phyloP scores from a whole-genome alignment of 2,329 filamentous ascomycete genomes.

The Cladosporium colombiae region DNA sequence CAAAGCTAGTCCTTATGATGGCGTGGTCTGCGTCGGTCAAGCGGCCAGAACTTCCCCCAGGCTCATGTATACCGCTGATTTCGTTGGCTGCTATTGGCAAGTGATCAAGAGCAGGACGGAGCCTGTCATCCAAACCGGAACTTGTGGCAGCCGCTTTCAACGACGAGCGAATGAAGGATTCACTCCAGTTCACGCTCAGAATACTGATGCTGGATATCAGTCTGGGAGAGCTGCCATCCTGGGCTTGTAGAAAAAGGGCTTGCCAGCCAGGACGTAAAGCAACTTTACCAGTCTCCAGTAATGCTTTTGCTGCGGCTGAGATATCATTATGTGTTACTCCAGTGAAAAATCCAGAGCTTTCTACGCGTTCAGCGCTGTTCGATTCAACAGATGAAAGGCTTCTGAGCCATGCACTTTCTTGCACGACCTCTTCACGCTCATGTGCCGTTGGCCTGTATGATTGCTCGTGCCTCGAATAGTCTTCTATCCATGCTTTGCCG shows the following conservation, averaged over 20 bases:
- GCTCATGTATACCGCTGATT: constrained; percentile 33
- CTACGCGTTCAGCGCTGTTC: constrained; percentile 44
- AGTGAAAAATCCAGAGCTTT: constrained; percentile 42
- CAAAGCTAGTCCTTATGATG: constrained; percentile 41
- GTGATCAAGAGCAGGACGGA: not conserved
- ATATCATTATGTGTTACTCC: constrained; percentile 39
- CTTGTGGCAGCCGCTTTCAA: not conserved
- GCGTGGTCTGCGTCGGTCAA: constrained; percentile 28
- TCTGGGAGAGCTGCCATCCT: not conserved
- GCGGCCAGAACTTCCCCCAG: constrained; percentile 32
- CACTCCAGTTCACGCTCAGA: constrained; percentile 52
- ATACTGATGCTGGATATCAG: constrained; percentile 33
- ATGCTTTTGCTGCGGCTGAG: constrained; percentile 28
- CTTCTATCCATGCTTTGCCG: constrained; percentile 44
- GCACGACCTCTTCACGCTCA: constrained; percentile 35
- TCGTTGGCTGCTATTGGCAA: constrained; percentile 39
- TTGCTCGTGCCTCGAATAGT: constrained; percentile 40
- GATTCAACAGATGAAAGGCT: constrained; percentile 43
- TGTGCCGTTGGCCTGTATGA: constrained; percentile 31
- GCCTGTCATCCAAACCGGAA: not conserved
- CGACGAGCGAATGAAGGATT: constrained; percentile 41
- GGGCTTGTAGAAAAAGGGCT: constrained; percentile 32
- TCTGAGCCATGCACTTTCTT: constrained; percentile 43
- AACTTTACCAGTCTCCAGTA: constrained; percentile 37
- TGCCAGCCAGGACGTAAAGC: constrained; percentile 41